Evolutionary conservation across 371 early-diverging fungal genomes (phyloP).

Genomic region (Apophysomyces trapeziformis): DNA sequence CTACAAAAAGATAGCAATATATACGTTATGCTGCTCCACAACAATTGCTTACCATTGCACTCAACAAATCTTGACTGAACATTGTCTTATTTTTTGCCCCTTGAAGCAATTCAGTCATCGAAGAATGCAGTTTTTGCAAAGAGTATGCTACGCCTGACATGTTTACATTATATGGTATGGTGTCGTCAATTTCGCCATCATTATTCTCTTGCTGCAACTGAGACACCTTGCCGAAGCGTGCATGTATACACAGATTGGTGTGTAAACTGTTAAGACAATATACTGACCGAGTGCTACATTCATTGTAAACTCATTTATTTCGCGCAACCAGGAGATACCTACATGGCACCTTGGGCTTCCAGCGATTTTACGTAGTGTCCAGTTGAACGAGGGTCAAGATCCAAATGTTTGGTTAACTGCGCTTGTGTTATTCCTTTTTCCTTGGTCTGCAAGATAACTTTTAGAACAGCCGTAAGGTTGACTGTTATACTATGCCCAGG

Average conservation of each 20-base stretch:
- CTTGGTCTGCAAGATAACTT: slow-evolving; percentile 26
- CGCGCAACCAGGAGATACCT: background rate
- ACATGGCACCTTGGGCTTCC: slow-evolving; percentile 44
- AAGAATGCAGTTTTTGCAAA: slow-evolving; percentile 10
- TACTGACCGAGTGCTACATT: slow-evolving; percentile 26
- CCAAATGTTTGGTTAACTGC: slow-evolving; percentile 26
- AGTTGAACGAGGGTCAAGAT: slow-evolving; percentile 43
- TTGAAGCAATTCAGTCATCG: slow-evolving; percentile 25
- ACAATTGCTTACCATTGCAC: slow-evolving; percentile 33
- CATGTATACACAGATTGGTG: slow-evolving; percentile 45
- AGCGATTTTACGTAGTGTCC: slow-evolving; percentile 45
- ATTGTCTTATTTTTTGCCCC: slow-evolving; percentile 35
- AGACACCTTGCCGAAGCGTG: slow-evolving; percentile 17
- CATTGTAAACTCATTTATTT: background rate
- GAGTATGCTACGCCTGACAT: slow-evolving; percentile 25
- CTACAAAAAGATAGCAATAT: slow-evolving; percentile 15
- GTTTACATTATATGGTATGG: slow-evolving; percentile 34
- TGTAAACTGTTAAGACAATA: slow-evolving; percentile 20
- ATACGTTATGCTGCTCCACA: background rate
- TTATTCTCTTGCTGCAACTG: slow-evolving; percentile 9
- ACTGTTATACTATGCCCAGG: slow-evolving; percentile 26
- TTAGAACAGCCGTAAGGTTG: slow-evolving; percentile 29
- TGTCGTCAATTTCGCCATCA: background rate
- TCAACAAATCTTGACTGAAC: slow-evolving; percentile 34
- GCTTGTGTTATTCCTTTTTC: slow-evolving; percentile 39